Evolutionary conservation across 2,329 filamentous ascomycete genomes (phyloP).

Genomic region (Periconia sp.): DNA sequence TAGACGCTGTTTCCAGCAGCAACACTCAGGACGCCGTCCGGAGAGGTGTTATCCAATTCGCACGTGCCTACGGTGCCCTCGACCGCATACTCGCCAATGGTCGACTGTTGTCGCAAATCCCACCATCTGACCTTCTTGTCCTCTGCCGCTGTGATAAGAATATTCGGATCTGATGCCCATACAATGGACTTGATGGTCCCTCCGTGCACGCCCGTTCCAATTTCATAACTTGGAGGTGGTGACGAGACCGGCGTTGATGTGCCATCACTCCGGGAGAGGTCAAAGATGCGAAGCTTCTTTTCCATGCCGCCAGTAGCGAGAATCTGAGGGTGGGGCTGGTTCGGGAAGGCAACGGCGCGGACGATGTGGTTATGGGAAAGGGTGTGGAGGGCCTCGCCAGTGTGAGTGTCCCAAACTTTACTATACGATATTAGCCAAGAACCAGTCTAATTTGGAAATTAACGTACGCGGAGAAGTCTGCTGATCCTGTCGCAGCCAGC

Average conservation of each 20-base stretch:
- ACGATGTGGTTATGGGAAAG: constrained; percentile 95
- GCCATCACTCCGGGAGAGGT: constrained; percentile 68
- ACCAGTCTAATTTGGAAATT: neutral
- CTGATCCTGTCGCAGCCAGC: constrained; percentile 89
- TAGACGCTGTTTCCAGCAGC: constrained; percentile 94
- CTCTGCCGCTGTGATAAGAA: constrained; percentile 86
- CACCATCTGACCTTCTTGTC: constrained; percentile 96
- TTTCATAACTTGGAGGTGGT: constrained; percentile 76
- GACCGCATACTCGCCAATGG: constrained; percentile 77
- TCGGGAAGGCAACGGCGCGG: constrained; percentile 82
- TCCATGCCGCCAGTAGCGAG: constrained; percentile 94
- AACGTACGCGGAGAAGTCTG: constrained; percentile 89
- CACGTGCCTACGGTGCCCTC: constrained; percentile 90
- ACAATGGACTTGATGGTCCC: constrained; percentile 95
- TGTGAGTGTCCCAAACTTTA: constrained; percentile 97
- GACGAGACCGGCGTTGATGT: constrained; percentile 36
- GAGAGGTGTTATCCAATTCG: constrained; percentile 71
- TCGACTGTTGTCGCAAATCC: constrained; percentile 77
- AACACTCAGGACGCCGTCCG: constrained; percentile 80
- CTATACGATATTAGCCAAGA: constrained; percentile 56
- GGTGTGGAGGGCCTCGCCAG: constrained; percentile 84
- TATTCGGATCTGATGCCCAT: constrained; percentile 87
- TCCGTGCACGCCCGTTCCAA: constrained; percentile 81
- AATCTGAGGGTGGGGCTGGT: constrained; percentile 76
- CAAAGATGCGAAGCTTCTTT: constrained; percentile 95